Evolutionary conservation across 2,329 filamentous ascomycete species (phyloP), one percentile per base, ranked within the genome.

Genomic region (Paracoccidioides lutzii): DNA sequence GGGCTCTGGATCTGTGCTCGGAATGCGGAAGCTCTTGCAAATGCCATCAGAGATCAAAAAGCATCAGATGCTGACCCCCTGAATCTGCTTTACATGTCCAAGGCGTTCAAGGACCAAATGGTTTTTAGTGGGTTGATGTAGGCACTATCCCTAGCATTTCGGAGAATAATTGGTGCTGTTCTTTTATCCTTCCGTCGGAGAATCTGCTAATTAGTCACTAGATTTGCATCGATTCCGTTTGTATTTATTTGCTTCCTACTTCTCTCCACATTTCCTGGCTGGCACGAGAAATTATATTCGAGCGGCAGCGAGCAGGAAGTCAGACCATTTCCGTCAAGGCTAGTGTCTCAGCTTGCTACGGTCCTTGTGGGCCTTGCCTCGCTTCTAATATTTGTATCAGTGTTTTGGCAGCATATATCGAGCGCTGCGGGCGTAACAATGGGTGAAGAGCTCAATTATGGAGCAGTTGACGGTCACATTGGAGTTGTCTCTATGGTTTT

Each of bases 181-280:
- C 22, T 22, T 22, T 22, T 22, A 22, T 22, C 22, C 22, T 22
- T 32, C 43, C 22, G 8, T 22, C 9, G 22, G 43, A 2, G 22
- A 52, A 30, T 52, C 4, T 35, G 54, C 35, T 52, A 46, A 54
- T 37, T n/a, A 5, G 12, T 22, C 49, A 33, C 15, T 63, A 93
- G 88, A 60, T 97, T 98, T 76, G 90, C 98, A 67, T 93, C 93
- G 66, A 90, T 97, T 68, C 88, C 98, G 69, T 90, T 97, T 67
- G 90, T 91, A 63, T 97, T 97, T 74, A 80, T 97, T 71, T 95
- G 90, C 70, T 88, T 98, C 69, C 81, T 98, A 59, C 82, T 98
- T 43, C 84, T 98, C 54, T 90, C 90, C 54, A 97, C 93, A 38
- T 98, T 97, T 74, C 93, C 93, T 1, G 90, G 90, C 60, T 98